phyloP scores from a whole-genome alignment of 352 stramenopile genomes.

The Pythium grandisporangium region DNA sequence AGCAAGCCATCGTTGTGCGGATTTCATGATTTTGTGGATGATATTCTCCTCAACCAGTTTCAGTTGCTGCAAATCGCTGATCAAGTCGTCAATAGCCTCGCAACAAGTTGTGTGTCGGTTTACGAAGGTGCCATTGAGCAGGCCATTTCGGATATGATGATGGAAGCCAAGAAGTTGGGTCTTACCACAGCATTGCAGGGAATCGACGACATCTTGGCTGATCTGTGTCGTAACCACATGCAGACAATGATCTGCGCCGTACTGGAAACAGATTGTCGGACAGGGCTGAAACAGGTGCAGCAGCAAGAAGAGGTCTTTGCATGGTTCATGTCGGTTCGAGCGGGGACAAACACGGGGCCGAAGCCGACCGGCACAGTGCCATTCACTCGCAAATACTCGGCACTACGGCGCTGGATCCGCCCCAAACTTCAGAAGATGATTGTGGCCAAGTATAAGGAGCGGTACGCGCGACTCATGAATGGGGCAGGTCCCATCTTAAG shows the following conservation, averaged over 20 bases:
- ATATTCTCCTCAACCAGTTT: slow-evolving; percentile 33
- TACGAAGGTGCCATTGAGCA: slow-evolving; percentile 35
- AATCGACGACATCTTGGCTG: slow-evolving; percentile 30
- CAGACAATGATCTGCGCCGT: slow-evolving; percentile 39
- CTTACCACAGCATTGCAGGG: slow-evolving; percentile 28
- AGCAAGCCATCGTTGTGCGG: slow-evolving; percentile 25
- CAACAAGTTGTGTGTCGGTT: slow-evolving; percentile 25
- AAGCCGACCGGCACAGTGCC: slow-evolving; percentile 8
- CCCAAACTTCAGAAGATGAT: slow-evolving; percentile 34
- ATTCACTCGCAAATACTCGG: slow-evolving; percentile 31
- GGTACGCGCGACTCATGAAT: slow-evolving; percentile 28
- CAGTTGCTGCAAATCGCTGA: slow-evolving; percentile 25
- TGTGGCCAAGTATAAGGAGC: slow-evolving; percentile 26
- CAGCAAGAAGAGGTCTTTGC: slow-evolving; percentile 13
- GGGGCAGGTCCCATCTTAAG: slow-evolving; percentile 23
- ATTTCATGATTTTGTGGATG: slow-evolving; percentile 50
- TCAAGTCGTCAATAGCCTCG: slow-evolving; percentile 40
- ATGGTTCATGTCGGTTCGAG: slow-evolving; percentile 12
- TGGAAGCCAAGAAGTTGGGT: slow-evolving; percentile 14
- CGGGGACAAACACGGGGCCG: slow-evolving; percentile 2
- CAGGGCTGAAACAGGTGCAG: slow-evolving; percentile 19
- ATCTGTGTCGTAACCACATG: slow-evolving; percentile 50
- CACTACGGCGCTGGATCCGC: slow-evolving; percentile 33
- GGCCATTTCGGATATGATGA: slow-evolving; percentile 22
- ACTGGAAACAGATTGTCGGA: slow-evolving; percentile 35